These are phyloP conservation scores for Wallacemonas sp. DNA, from an alignment of 208 protist genomes.

Conservation along the genomic window DNA sequence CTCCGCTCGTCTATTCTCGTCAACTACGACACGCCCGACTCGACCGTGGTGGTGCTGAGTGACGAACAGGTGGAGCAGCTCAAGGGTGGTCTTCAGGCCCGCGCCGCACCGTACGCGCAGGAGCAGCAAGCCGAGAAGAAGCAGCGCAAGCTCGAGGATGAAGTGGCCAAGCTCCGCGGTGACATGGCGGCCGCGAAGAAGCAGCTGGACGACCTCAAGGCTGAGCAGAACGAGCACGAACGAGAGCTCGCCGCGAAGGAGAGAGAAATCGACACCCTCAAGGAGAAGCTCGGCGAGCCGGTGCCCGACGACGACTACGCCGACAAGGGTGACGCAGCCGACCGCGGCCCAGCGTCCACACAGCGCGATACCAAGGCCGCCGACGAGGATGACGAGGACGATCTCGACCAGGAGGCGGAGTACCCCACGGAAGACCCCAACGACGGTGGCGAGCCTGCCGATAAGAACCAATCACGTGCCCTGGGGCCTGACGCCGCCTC, in stretches of 20 bases:
- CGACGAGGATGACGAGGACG: too few species aligned
- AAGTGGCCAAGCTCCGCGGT: slow-evolving; percentile 30
- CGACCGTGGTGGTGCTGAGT: slow-evolving; percentile 32
- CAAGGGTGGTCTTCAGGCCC: slow-evolving; percentile 22
- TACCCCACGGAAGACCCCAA: neutral
- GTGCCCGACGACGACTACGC: neutral
- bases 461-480: slow-evolving; percentile 3
- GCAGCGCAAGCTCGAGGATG: slow-evolving; percentile 24
- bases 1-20: slow-evolving; percentile 31
- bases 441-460: slow-evolving; percentile 12
- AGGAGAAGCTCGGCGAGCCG: slow-evolving; percentile 1
- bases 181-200: slow-evolving; percentile 24
- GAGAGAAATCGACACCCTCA: slow-evolving; percentile 10
- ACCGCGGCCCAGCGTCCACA: too few species aligned
- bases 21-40: slow-evolving; percentile 26
- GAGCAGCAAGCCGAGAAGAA: slow-evolving; percentile 26
- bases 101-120: slow-evolving; percentile 23
- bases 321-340: neutral
- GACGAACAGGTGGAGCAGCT: slow-evolving; percentile 37
- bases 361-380: too few species aligned
- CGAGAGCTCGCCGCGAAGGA: slow-evolving; percentile 21
- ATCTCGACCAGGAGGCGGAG: slow-evolving; percentile 13
- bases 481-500: neutral
- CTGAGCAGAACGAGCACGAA: slow-evolving; percentile 17
- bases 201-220: slow-evolving; percentile 26